These are phyloP conservation scores for Penicillium sp. DNA, from an alignment of 2,329 filamentous ascomycete genomes.

Conservation along the genomic window DNA sequence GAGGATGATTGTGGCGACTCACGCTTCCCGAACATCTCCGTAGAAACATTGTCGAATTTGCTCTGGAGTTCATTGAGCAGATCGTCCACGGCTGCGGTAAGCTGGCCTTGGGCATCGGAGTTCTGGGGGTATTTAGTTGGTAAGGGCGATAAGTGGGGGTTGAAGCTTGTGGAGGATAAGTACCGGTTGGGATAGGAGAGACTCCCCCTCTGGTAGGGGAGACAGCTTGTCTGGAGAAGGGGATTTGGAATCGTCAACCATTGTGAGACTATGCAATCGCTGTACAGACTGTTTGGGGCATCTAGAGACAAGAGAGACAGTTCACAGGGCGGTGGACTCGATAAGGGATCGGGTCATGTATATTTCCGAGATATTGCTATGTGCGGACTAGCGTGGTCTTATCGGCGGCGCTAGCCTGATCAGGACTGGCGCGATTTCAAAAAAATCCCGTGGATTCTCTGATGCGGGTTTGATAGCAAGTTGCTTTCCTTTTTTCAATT, in stretches of 20 bases:
- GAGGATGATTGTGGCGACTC: constrained; percentile 34
- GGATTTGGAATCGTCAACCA: constrained; percentile 23
- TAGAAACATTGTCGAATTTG: constrained; percentile 81
- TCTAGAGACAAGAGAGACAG: neutral
- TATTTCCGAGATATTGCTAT: constrained; percentile 19
- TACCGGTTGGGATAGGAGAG: constrained; percentile 27
- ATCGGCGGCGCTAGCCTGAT: constrained; percentile 23
- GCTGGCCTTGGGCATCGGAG: constrained; percentile 47
- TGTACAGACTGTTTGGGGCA: constrained; percentile 1
- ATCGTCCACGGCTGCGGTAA: constrained; percentile 79
- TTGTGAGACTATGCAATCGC: constrained; percentile 10
- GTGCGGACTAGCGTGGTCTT: constrained; percentile 15
- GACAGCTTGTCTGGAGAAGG: constrained; percentile 18
- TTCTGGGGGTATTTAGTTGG: constrained; percentile 17
- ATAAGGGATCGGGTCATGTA: constrained; percentile 30
- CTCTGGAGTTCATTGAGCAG: constrained; percentile 78
- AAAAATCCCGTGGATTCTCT: constrained; percentile 34
- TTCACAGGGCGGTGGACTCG: constrained; percentile 6
- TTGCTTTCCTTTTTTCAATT: constrained; percentile 13
- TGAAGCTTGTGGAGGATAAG: neutral
- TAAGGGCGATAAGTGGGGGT: neutral
- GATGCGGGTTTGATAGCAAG: constrained; percentile 15
- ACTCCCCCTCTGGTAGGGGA: constrained; percentile 15
- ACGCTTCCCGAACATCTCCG: constrained; percentile 88
- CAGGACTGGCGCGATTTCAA: constrained; percentile 28